These are phyloP conservation scores for Kazachstania africana DNA, from an alignment of 805 yeast genomes.

Conservation along the genomic window DNA sequence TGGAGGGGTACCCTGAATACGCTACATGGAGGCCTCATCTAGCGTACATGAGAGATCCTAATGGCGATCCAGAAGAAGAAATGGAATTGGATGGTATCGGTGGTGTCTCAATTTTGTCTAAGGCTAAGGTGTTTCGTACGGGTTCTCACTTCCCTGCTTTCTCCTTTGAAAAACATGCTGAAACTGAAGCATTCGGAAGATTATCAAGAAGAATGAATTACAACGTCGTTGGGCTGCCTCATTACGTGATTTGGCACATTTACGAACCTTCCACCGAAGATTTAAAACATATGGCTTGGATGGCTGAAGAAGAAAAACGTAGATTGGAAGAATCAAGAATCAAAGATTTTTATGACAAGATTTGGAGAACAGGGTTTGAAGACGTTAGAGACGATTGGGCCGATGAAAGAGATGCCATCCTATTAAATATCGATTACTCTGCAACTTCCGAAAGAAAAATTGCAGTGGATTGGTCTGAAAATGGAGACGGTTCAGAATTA, in stretches of 20 bases:
- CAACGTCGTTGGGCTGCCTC: slow-evolving; percentile 81
- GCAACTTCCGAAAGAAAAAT: slow-evolving; percentile 9
- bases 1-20: slow-evolving; percentile 79
- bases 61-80: slow-evolving; percentile 52
- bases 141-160: slow-evolving; percentile 83
- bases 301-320: slow-evolving; percentile 69
- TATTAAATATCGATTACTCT: slow-evolving; percentile 63
- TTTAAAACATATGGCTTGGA: slow-evolving; percentile 77
- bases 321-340: slow-evolving; percentile 50
- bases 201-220: slow-evolving; percentile 79
- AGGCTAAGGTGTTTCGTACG: slow-evolving; percentile 60
- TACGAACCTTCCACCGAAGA: slow-evolving; percentile 94
- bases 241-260: slow-evolving; percentile 92
- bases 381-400: slow-evolving; percentile 67
- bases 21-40: slow-evolving; percentile 79
- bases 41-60: slow-evolving; percentile 53
- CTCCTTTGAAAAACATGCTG: slow-evolving; percentile 76
- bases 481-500: slow-evolving; percentile 17
- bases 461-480: slow-evolving; percentile 61
- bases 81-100: slow-evolving; percentile 76
- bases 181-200: slow-evolving; percentile 89
- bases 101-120: slow-evolving; percentile 71
- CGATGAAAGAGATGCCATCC: slow-evolving; percentile 53
- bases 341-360: slow-evolving; percentile 52
- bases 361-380: slow-evolving; percentile 70